Conservation (phyloP, 768 basidiomycete species). For the Lactifluus subvellereus region DNA sequence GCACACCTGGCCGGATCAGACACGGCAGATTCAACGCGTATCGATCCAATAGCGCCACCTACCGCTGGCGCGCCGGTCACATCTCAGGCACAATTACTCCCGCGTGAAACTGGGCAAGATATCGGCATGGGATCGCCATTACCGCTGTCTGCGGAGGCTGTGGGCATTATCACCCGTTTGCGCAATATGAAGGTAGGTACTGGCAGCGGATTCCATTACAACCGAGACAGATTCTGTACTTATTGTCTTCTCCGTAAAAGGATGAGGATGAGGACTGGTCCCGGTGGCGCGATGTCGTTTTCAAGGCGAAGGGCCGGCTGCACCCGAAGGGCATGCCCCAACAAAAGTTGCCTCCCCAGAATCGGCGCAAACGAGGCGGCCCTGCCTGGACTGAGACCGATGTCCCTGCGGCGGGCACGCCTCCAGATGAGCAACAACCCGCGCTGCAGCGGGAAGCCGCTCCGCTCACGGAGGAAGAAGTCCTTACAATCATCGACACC, state of each 20-base stretch:
- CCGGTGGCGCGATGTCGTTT: conserved; percentile 81
- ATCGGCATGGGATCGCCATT: conserved; percentile 87
- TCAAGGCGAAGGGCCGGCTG: conserved; percentile 64
- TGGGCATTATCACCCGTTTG: conserved; percentile 68
- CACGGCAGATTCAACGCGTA: conserved; percentile 19
- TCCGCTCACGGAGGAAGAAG: conserved; percentile 48
- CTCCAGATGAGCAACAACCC: neutral
- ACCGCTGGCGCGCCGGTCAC: neutral
- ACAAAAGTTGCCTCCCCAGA: conserved; percentile 54
- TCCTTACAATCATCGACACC: conserved; percentile 31
- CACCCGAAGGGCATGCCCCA: conserved; percentile 34
- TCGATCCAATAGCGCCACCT: neutral
- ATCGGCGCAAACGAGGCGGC: conserved; percentile 54
- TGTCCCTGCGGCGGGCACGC: neutral
- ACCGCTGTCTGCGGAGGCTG: conserved; percentile 68
- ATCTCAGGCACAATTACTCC: conserved; percentile 45
- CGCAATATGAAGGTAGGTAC: conserved; percentile 72
- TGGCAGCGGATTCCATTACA: neutral
- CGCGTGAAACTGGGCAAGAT: conserved; percentile 80
- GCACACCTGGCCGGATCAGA: conserved; percentile 32
- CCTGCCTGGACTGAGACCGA: conserved; percentile 28
- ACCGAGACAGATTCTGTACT: neutral
- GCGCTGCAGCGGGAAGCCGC: conserved; percentile 21
- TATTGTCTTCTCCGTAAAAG: conserved; percentile 33
- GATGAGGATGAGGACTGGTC: conserved; percentile 88